Base-by-base conservation (phyloP, 192 early-diverging fungal species). In the Coemansia sp. region DNA sequence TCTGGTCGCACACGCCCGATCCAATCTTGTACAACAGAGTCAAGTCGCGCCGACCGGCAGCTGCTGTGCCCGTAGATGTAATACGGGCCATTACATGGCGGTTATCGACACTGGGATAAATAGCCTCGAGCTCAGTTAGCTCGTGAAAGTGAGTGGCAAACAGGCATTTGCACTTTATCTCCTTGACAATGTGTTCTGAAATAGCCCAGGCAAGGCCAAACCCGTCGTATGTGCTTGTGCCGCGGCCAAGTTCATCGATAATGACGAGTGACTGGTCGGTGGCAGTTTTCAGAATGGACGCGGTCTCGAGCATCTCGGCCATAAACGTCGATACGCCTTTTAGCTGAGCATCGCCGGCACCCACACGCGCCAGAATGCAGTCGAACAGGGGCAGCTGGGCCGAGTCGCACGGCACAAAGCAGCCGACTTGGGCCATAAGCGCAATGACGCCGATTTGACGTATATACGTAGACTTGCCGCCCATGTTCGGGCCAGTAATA, bases 131-230 rank as follows among this genome's bases (percentile, higher is more conserved):
- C 12, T 85, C 88, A 0, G 97, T 99, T 10, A 99, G 81, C 67
- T 99, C 97, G 62, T 99, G 97, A 67, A 99, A 99, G 79, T 99
- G 97, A 0, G 97, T 99, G 15, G 97, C 95, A 82, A 97, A 95
- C 19, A 96, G 68, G 47, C 90, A 88, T 62, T 90, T 93, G 66
- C 92, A 91, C 65, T 90, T 84, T 61, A 90, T 91, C 69, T 62
- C 65, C 58, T 50, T 78, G 43, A 73, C 45, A 4, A 83, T 71
- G 49, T 75, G 69, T 87, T 98, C 90, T 23, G 95, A 92, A 55
- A 98, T 96, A 3, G 95, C 92, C 91, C 93, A 96, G n/a, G 97
- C 97, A 35, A 98, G 73, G 4, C 97, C 97, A 77, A 96, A 96
- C 9, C 97, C 95, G 73, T 97, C 97, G 67, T 94, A 94, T 1